Evolutionary conservation across 306 rosid species (phyloP).

Genomic region (Casuarina glauca): DNA sequence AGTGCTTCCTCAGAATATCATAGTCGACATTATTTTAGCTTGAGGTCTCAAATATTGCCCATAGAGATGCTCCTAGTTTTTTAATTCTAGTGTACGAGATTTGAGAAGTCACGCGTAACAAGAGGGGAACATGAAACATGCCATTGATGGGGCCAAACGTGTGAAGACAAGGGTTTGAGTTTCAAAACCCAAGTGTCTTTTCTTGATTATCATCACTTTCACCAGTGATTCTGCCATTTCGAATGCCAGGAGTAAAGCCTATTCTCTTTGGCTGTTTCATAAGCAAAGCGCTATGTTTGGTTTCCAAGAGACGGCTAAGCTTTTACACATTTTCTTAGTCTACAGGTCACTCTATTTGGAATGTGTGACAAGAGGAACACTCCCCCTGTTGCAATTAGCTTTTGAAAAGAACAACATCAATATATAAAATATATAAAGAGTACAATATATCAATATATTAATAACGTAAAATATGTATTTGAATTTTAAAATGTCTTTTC

Average conservation of each 20-base stretch:
- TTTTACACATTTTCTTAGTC: not conserved
- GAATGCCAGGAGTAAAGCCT: not conserved
- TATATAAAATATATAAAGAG: too few relatives aligned
- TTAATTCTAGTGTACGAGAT: not conserved
- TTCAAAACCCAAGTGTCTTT: slow-evolving; percentile 1
- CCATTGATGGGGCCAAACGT: not conserved
- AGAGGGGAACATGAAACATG: too few relatives aligned
- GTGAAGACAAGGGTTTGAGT: not conserved
- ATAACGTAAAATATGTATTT: too few relatives aligned
- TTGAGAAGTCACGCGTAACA: not conserved
- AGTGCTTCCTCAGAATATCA: too few relatives aligned
- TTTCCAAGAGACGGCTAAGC: not conserved
- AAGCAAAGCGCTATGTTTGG: slow-evolving; percentile 15
- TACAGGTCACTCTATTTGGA: not conserved
- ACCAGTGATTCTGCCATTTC: not conserved
- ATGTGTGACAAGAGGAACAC: too few relatives aligned
- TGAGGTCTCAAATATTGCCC: too few relatives aligned
- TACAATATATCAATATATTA: too few relatives aligned
- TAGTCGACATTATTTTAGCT: too few relatives aligned
- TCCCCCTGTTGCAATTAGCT: too few relatives aligned
- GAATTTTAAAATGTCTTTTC: not conserved
- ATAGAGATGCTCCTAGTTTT: too few relatives aligned
- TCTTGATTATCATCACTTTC: not conserved
- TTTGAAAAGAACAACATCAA: too few relatives aligned
- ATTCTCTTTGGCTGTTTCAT: slow-evolving; percentile 14